Base-by-base conservation (phyloP, 2,329 filamentous ascomycete genomes). In the Colletotrichum gigasporum region DNA sequence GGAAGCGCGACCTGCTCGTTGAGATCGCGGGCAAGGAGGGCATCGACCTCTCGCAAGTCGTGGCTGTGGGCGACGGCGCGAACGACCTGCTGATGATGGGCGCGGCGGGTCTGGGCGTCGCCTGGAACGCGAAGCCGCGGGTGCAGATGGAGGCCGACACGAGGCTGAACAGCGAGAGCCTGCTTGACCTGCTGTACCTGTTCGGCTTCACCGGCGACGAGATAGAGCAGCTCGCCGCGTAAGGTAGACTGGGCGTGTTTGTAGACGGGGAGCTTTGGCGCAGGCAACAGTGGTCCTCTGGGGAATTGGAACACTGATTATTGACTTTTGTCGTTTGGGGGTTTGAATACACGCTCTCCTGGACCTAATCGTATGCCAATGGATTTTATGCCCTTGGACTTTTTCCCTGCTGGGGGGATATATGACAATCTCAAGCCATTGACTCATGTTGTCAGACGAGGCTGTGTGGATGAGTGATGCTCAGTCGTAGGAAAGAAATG, bases 51-150 rank as follows among this genome's bases (percentile, higher is more conserved):
- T 83, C 87, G 24, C 90, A 93, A 76, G 86, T 89, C 28, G 80
- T 96, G 24, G 91, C 91, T 3, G 87, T 95, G 0, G 92, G 92
- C 4, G 92, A 96, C 75, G 93, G 92, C 6, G 92, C 92, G 35
- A 96, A 96, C 72, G 92, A 96, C 73, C 76, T 96, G 68, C 81
- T 90, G 62, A 96, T 96, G 92, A 88, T 96, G 83, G 84, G 83
- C 8, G 85, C 86, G 48, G 92, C 92, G 0, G 91, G 91, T 0
- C 77, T 95, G 35, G 93, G 92, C 18, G 89, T 96, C 3, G 92
- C 92, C 2, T 94, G 93, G 84, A 92, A 94, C 72, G 93, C 92
- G 9, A 96, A 96, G 81, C 91, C 92, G 2, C 84, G 88, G 63
- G 92, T 96, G 59, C 93, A 96, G 79, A 87, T 90, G 81, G 87